These are phyloP conservation scores for Acanthamoeba rhysodes DNA, from an alignment of 208 protist genomes.

Conservation along the genomic window DNA sequence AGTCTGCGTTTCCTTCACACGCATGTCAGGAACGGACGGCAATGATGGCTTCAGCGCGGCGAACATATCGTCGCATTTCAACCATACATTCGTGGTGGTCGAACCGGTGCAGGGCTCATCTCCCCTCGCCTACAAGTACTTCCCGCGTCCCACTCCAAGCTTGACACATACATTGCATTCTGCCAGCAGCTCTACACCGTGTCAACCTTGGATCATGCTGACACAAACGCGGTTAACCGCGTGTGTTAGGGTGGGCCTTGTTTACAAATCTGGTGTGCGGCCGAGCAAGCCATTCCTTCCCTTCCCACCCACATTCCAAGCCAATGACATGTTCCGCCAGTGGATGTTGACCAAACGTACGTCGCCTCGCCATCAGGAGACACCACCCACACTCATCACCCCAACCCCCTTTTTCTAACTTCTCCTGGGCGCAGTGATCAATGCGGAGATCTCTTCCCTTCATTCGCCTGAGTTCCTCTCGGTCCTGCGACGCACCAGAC, in stretches of 20 bases:
- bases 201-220: too few species aligned
- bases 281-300: constrained; percentile 73
- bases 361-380: background rate
- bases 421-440: background rate
- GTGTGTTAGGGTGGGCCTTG: background rate
- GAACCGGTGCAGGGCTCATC: background rate
- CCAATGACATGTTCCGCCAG: constrained; percentile 32
- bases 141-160: background rate
- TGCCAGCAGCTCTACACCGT: background rate
- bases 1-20: background rate
- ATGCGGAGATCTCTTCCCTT: background rate
- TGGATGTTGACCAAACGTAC: constrained; percentile 80
- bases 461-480: constrained; percentile 49
- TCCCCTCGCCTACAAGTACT: background rate
- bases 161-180: background rate
- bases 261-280: background rate
- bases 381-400: background rate
- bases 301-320: constrained; percentile 55
- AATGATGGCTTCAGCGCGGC: constrained; percentile 75
- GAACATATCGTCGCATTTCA: constrained; percentile 84
- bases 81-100: constrained; percentile 77
- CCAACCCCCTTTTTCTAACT: too few species aligned
- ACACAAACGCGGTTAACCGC: background rate
- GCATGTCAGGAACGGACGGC: background rate
- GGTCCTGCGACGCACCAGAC: background rate